A percentile compares a stretch with the other conserved stretches of the same genome.
Evolutionary conservation across 2,329 filamentous ascomycete species (phyloP).

Genomic region (Trichophyton schoenleinii): DNA sequence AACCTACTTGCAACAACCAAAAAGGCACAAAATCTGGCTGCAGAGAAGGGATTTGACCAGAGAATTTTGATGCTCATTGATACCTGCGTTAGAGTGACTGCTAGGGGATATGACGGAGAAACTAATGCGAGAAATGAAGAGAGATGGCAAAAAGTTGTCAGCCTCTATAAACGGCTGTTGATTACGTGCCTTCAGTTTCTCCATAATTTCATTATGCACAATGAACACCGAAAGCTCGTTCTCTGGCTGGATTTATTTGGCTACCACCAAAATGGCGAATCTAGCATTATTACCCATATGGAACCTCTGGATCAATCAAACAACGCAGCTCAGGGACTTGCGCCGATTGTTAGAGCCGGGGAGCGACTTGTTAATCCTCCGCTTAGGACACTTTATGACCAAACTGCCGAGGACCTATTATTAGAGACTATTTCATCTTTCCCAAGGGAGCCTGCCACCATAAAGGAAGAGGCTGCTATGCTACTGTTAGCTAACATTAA

Average conservation of each 20-base stretch:
- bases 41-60: constrained; percentile 47
- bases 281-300: constrained; percentile 33
- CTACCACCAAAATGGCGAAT: constrained; percentile 37
- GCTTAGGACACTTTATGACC: constrained; percentile 31
- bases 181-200: constrained; percentile 55
- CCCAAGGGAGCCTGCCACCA: constrained; percentile 31
- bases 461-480: constrained; percentile 37
- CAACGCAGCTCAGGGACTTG: constrained; percentile 27
- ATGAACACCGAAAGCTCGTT: constrained; percentile 52
- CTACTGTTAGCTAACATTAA: constrained; percentile 37
- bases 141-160: constrained; percentile 53
- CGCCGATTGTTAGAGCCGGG: constrained; percentile 32
- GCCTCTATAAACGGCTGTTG: constrained; percentile 52
- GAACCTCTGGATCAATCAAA: constrained; percentile 30
- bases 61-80: constrained; percentile 50
- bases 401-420: constrained; percentile 32
- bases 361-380: constrained; percentile 32
- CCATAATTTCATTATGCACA: constrained; percentile 54
- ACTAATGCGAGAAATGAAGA: constrained; percentile 50
- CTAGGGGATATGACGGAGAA: constrained; percentile 52
- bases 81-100: constrained; percentile 52
- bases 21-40: constrained; percentile 50
- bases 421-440: constrained; percentile 35
- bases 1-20: constrained; percentile 51
- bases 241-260: constrained; percentile 55